Base-by-base conservation (phyloP, 257 asterid genomes). In the Rhazya stricta region DNA sequence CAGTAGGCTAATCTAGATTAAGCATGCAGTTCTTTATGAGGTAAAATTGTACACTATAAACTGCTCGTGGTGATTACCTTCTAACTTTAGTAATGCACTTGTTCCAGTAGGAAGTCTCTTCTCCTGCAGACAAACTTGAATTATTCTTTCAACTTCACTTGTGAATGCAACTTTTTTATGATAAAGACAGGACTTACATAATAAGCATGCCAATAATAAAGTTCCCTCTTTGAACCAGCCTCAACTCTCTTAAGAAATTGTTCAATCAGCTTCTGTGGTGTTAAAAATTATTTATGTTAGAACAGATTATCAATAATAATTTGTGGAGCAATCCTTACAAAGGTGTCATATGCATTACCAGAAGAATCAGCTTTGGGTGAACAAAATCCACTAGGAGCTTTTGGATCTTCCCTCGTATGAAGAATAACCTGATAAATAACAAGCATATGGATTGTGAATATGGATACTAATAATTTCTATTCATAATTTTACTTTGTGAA, bases 191-290 rank as follows among this genome's bases (percentile, higher is more conserved):
- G 70, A 80, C 97, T 90, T 88, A 92, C 96, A 81, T 92, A 92
- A 78, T 92, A 92, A 27, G 95, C 93, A 75, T 92, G 84, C 97
- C 97, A 92, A 79, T 88, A 92, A 80, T 92, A 89, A 45, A 92
- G 79, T 79, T 92, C 92, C 83, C 92, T 88, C 78, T 81, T 89
- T 73, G 84, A 75, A 75, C 85, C 78, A 41, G 78, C 80, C 57
- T 86, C 89, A 69, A 84, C 82, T 73, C 86, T 79, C 65, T 79
- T 84, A 65, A 92, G 87, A 66, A 90, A 82, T 69, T 88, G 85
- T 75, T 89, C 91, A 27, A 92, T 96, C 7, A 92, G 90, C 81
- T 90, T 92, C 97, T 92, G 91, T 48, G 71, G 39, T 67, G 37
- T 56, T 50, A 27, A 48, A 56, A 73, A 68, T 32, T 50, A 37